Percentiles rank a stretch among this genome's conserved stretches.
Conservation (phyloP, 164 flowering plant genomes). For the Tinospora cordifolia region DNA sequence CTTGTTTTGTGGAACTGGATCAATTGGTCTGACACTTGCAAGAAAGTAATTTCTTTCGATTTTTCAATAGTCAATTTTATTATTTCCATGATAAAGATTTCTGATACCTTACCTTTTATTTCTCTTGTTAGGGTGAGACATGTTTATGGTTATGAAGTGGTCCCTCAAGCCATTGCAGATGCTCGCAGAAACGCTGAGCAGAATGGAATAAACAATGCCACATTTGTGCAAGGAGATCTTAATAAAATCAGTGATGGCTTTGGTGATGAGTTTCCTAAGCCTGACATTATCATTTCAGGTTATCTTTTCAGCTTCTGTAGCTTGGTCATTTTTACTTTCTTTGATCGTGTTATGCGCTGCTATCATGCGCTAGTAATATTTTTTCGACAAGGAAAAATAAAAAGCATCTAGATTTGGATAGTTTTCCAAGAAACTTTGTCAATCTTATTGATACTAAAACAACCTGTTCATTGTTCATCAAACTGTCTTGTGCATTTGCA, state of each 20-base stretch:
- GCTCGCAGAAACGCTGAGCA: constrained; percentile 72
- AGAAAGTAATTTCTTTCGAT: constrained; percentile 40
- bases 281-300: constrained; percentile 93
- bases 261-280: constrained; percentile 70
- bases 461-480: too few species aligned
- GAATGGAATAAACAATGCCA: constrained; percentile 76
- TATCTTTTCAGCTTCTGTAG: constrained; percentile 4
- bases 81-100: not conserved
- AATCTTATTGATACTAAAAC: too few species aligned
- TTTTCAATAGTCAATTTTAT: constrained; percentile 3
- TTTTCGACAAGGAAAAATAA: not conserved
- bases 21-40: constrained; percentile 94
- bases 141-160: constrained; percentile 93
- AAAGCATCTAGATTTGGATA: not conserved
- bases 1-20: constrained; percentile 96
- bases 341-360: not conserved
- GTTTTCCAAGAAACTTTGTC: not conserved
- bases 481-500: too few species aligned
- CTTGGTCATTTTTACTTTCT: not conserved
- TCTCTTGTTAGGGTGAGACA: constrained; percentile 55
- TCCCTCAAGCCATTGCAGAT: constrained; percentile 81
- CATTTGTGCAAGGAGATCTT: constrained; percentile 93
- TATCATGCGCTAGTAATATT: not conserved
- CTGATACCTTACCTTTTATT: constrained; percentile 7
- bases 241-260: constrained; percentile 76